Conservation (phyloP, 345 rosid genomes). For the Acer campestre region DNA sequence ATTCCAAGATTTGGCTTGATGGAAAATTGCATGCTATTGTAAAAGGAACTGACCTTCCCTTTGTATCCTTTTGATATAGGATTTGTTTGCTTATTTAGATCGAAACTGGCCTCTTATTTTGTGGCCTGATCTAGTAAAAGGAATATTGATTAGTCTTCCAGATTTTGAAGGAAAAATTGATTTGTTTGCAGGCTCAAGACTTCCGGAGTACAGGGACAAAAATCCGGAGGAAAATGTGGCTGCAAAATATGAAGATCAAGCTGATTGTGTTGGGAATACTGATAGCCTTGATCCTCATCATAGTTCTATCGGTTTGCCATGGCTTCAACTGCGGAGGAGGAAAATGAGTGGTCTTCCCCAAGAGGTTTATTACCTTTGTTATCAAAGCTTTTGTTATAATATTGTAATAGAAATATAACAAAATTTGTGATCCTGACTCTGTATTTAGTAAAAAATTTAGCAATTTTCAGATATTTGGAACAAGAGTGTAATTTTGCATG, state of each 20-base stretch:
- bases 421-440: constrained; percentile 15
- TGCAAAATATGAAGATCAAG: constrained; percentile 51
- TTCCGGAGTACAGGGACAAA: constrained; percentile 37
- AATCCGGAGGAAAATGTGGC: constrained; percentile 51
- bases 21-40: background rate
- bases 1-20: background rate
- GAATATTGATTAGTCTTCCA: too few species aligned
- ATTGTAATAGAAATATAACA: constrained; percentile 22
- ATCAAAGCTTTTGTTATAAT: constrained; percentile 13
- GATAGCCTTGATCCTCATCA: constrained; percentile 46
- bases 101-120: too few species aligned
- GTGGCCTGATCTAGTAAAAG: too few species aligned
- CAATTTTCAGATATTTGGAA: constrained; percentile 23
- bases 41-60: too few species aligned
- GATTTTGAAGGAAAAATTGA: background rate
- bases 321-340: constrained; percentile 47
- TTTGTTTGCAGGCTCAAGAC: constrained; percentile 40
- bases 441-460: constrained; percentile 27
- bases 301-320: constrained; percentile 45
- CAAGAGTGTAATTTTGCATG: constrained; percentile 16
- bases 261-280: constrained; percentile 45
- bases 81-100: too few species aligned
- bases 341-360: constrained; percentile 22
- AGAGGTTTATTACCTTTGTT: constrained; percentile 9
- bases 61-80: too few species aligned